These are phyloP conservation scores for Bryoglossum gracile DNA, from an alignment of 495 filamentous ascomycete species.

Conservation along the genomic window DNA sequence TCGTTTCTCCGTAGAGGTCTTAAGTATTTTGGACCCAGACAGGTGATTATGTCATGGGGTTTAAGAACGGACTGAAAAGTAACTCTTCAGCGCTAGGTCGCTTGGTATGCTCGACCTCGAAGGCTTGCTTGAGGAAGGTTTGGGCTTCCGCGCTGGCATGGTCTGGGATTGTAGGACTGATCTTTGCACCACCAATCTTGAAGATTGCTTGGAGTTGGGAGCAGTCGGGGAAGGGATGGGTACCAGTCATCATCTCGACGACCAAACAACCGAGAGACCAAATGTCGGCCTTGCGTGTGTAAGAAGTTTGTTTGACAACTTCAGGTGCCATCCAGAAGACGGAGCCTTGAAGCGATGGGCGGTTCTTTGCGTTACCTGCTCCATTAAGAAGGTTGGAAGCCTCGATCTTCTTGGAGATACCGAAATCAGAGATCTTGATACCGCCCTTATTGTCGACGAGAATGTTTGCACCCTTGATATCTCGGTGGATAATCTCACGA, in stretches of 20 bases:
- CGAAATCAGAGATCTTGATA: conserved; percentile 99
- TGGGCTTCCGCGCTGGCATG: conserved; percentile 79
- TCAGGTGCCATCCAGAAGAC: conserved; percentile 99
- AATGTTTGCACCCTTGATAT: conserved; percentile 98
- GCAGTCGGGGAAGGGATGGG: conserved; percentile 94
- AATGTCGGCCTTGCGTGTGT: conserved; percentile 99
- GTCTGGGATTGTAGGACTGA: conserved; percentile 82
- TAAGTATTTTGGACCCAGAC: too few species aligned
- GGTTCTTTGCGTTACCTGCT: conserved; percentile 58
- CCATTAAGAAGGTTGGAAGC: conserved; percentile 54
- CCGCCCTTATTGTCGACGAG: conserved; percentile 98
- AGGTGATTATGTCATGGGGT: conserved; percentile 21
- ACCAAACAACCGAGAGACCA: conserved; percentile 96
- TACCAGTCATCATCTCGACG: conserved; percentile 98
- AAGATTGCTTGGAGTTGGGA: conserved; percentile 98
- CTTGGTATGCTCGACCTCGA: conserved; percentile 89
- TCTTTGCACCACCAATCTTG: conserved; percentile 85
- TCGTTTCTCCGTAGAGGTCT: not conserved
- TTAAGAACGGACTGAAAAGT: conserved; percentile 70
- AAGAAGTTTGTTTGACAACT: conserved; percentile 93
- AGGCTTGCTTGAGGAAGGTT: conserved; percentile 80
- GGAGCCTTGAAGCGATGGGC: conserved; percentile 90
- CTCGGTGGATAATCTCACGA: conserved; percentile 93
- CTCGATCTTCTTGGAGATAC: conserved; percentile 96
- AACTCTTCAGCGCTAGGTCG: conserved; percentile 88